A percentile compares a stretch with the other conserved stretches of the same genome.
Conservation (phyloP, 257 asterid species). For the Ehretia macrophylla region DNA sequence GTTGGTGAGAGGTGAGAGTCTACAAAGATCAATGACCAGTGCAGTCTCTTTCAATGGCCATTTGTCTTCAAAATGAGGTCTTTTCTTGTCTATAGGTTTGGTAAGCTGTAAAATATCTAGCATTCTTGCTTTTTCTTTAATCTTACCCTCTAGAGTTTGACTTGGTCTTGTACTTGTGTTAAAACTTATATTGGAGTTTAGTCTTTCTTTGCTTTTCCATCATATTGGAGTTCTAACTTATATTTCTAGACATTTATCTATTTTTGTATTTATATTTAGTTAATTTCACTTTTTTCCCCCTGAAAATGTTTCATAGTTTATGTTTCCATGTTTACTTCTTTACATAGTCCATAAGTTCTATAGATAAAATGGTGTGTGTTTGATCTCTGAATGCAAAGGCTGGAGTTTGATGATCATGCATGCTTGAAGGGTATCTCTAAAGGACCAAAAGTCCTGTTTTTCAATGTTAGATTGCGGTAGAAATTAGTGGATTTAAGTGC, state of each 20-base stretch:
- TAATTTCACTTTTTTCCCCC: neutral
- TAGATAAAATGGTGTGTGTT: no score
- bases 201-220: no score
- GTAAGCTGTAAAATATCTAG: slow-evolving; percentile 25
- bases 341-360: no score
- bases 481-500: neutral
- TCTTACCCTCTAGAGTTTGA: slow-evolving; percentile 4
- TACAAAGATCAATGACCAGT: slow-evolving; percentile 21
- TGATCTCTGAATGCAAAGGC: neutral
- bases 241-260: neutral
- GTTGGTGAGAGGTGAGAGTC: slow-evolving; percentile 26
- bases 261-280: neutral
- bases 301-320: no score
- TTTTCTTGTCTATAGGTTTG: slow-evolving; percentile 23
- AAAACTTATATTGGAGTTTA: no score
- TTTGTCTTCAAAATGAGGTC: slow-evolving; percentile 31
- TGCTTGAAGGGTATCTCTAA: slow-evolving; percentile 4
- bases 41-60: slow-evolving; percentile 24
- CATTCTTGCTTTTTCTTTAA: slow-evolving; percentile 11
- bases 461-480: slow-evolving; percentile 2
- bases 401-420: slow-evolving; percentile 2
- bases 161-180: neutral
- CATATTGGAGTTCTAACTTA: no score
- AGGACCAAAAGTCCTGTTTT: neutral
- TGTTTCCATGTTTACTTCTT: neutral